phyloP scores from a whole-genome alignment of 768 basidiomycete genomes.

The Termitomyces sp. region DNA sequence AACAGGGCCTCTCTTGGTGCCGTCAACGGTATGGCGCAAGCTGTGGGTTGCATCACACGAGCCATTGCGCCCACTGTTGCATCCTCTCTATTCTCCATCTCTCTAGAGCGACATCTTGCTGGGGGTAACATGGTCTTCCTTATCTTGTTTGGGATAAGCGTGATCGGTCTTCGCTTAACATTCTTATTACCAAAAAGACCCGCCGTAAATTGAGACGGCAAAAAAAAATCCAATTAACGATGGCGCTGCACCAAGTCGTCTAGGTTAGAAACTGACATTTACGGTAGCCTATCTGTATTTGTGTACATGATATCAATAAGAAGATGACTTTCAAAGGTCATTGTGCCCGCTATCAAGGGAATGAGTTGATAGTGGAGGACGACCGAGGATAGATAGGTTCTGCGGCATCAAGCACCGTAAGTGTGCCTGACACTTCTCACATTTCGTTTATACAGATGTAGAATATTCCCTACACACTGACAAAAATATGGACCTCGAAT shows the following conservation, averaged over 20 bases:
- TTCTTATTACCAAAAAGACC: conserved; percentile 17
- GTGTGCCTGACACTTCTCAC: too few relatives aligned
- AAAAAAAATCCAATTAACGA: not conserved
- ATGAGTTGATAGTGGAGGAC: too few relatives aligned
- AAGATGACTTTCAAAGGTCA: too few relatives aligned
- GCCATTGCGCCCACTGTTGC: conserved; percentile 48
- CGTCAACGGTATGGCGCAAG: conserved; percentile 52
- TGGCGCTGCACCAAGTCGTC: too few relatives aligned
- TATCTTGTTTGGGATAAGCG: conserved; percentile 22
- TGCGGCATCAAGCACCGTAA: too few relatives aligned
- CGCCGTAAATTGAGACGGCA: not conserved
- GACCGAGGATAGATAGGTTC: too few relatives aligned
- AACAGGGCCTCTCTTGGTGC: conserved; percentile 38
- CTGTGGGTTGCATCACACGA: conserved; percentile 40
- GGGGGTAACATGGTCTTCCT: conserved; percentile 42
- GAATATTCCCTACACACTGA: too few relatives aligned
- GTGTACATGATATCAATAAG: too few relatives aligned
- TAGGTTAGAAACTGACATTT: not conserved
- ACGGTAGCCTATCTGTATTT: too few relatives aligned
- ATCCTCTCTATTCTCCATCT: conserved; percentile 52
- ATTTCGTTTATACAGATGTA: too few relatives aligned
- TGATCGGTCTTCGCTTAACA: conserved; percentile 21
- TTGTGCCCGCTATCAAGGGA: too few relatives aligned
- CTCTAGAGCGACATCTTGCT: conserved; percentile 34
- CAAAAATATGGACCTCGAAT: too few relatives aligned